These are phyloP conservation scores for Phytophthora cryptogea DNA, from an alignment of 352 stramenopile genomes.

Conservation along the genomic window DNA sequence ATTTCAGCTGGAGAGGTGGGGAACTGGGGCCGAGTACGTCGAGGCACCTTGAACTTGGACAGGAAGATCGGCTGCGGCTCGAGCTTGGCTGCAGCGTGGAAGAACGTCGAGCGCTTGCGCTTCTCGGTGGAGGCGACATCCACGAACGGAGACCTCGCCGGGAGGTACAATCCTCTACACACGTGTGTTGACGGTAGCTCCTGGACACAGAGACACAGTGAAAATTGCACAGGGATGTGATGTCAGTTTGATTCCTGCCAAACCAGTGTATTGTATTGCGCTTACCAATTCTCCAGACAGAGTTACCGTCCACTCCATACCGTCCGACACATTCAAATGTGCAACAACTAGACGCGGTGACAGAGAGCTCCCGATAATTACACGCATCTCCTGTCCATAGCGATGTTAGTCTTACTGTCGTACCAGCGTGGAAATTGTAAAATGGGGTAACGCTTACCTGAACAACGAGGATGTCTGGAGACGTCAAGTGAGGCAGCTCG, in stretches of 20 bases:
- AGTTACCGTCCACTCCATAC: constrained; percentile 34
- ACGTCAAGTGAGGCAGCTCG: constrained; percentile 35
- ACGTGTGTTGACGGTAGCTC: constrained; percentile 48
- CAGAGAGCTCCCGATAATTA: constrained; percentile 51
- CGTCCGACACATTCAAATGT: constrained; percentile 38
- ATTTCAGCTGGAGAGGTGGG: not conserved
- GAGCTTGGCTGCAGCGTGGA: constrained; percentile 33
- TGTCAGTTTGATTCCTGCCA: not conserved
- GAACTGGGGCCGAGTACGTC: constrained; percentile 9
- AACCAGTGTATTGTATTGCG: not conserved
- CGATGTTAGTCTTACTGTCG: not conserved
- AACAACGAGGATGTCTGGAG: constrained; percentile 43
- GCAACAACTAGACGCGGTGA: constrained; percentile 37
- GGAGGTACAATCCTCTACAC: constrained; percentile 51
- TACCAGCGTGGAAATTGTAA: not conserved
- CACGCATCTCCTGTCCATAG: constrained; percentile 35
- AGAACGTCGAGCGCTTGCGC: constrained; percentile 48
- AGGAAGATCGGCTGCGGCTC: constrained; percentile 46
- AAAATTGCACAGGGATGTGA: not conserved
- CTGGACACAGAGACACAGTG: constrained; percentile 21
- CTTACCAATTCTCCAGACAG: constrained; percentile 52
- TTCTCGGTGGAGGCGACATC: constrained; percentile 61
- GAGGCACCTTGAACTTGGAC: constrained; percentile 57
- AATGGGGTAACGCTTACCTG: constrained; percentile 33
- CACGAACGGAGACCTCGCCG: constrained; percentile 49